phyloP scores from a whole-genome alignment of 2,329 filamentous ascomycete genomes.

The Nothophaeocryptopus gaeumannii region DNA sequence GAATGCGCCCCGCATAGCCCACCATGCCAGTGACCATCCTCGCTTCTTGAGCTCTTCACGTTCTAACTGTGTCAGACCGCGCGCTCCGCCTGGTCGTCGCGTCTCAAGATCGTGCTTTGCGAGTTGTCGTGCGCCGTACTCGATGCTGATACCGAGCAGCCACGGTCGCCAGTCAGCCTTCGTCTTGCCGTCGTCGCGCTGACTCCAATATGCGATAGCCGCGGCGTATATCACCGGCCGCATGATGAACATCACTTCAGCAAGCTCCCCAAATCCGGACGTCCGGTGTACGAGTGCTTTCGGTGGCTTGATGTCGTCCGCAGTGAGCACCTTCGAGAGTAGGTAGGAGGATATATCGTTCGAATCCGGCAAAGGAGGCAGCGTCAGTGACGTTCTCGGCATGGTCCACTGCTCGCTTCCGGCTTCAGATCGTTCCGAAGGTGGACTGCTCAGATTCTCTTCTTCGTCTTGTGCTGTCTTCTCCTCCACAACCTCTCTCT shows the following conservation, averaged over 20 bases:
- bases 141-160: constrained; percentile 79
- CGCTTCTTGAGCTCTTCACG: constrained; percentile 84
- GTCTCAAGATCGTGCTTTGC: constrained; percentile 64
- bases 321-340: constrained; percentile 83
- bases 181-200: constrained; percentile 61
- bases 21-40: constrained; percentile 91
- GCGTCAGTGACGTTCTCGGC: constrained; percentile 85
- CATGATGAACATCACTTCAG: constrained; percentile 88
- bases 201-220: constrained; percentile 66
- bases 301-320: constrained; percentile 94
- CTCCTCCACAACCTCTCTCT: constrained; percentile 69
- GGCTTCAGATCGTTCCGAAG: constrained; percentile 41
- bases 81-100: constrained; percentile 65
- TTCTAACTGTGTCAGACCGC: constrained; percentile 78
- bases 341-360: constrained; percentile 84
- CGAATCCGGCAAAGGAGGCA: constrained; percentile 78
- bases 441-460: constrained; percentile 45
- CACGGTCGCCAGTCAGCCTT: constrained; percentile 87
- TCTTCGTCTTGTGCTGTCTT: constrained; percentile 34
- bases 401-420: constrained; percentile 67
- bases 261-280: constrained; percentile 71
- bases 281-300: constrained; percentile 77
- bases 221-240: constrained; percentile 83
- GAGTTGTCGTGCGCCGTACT: constrained; percentile 85
- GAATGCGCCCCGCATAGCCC: constrained; percentile 93